A percentile compares a stretch with the other conserved stretches of the same genome.
phyloP scores from a whole-genome alignment of 805 yeast species.

The Candida sphagnicola region DNA sequence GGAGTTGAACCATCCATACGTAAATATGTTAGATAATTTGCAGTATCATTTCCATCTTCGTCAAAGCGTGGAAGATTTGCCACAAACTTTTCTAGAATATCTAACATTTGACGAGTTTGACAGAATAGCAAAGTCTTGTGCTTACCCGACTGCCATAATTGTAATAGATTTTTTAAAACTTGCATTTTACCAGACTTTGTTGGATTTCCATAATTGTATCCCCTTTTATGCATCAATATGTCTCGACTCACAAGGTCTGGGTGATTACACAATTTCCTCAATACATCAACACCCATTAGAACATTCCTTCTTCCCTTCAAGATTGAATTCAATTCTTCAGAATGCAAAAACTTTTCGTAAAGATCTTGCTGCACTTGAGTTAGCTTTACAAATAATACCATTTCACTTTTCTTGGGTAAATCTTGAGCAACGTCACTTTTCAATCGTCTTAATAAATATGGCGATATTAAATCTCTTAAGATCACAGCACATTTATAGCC shows the following conservation, averaged over 20 bases:
- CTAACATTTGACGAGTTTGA: constrained; percentile 92
- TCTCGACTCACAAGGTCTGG: constrained; percentile 73
- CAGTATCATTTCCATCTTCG: constrained; percentile 8
- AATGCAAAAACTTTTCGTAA: constrained; percentile 69
- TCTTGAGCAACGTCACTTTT: constrained; percentile 95
- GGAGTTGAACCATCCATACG: constrained; percentile 96
- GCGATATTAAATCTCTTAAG: constrained; percentile 81
- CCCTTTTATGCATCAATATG: constrained; percentile 26
- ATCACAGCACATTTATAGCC: constrained; percentile 96
- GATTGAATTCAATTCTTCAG: constrained; percentile 72
- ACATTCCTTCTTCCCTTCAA: constrained; percentile 75
- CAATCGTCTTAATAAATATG: constrained; percentile 80
- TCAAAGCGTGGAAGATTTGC: constrained; percentile 27
- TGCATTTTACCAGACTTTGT: constrained; percentile 83
- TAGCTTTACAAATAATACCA: constrained; percentile 86
- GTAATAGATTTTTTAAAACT: constrained; percentile 71
- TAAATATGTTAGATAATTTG: constrained; percentile 44
- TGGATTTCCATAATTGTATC: constrained; percentile 50
- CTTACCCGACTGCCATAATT: constrained; percentile 71
- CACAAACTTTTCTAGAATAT: constrained; percentile 72
- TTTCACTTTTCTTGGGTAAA: constrained; percentile 87
- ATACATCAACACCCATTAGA: constrained; percentile 81
- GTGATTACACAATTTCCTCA: constrained; percentile 93
- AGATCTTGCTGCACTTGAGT: constrained; percentile 72
- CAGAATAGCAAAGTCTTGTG: constrained; percentile 84